Evolutionary conservation across 441 rosid genomes (phyloP).

Genomic region (Bruguiera hainesii): DNA sequence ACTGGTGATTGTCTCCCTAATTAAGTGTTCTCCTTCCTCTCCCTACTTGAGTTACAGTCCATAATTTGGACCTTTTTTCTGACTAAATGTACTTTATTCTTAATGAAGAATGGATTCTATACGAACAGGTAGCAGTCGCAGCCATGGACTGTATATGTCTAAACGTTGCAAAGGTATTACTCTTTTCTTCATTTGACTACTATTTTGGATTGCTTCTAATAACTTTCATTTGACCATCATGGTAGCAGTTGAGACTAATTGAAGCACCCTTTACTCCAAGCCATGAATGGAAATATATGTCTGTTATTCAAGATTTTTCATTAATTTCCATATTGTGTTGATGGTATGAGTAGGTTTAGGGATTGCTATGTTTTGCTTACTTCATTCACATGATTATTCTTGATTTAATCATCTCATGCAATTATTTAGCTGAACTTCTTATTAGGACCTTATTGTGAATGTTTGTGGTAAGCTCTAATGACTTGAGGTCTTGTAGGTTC

Average conservation of each 20-base stretch:
- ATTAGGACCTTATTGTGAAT: not conserved
- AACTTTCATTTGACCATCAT: not conserved
- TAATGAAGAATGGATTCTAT: conserved; percentile 82
- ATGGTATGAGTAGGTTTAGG: not conserved
- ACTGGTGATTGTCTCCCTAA: not conserved
- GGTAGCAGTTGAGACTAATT: not conserved
- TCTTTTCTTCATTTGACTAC: conserved; percentile 1
- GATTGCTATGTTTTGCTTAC: not conserved
- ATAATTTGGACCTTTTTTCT: not conserved
- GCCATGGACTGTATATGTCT: conserved; percentile 94
- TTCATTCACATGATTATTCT: not conserved
- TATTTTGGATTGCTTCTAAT: conserved; percentile 5
- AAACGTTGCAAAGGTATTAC: conserved; percentile 70
- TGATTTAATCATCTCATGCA: not conserved
- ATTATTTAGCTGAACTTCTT: not conserved
- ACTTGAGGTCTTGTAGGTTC: not conserved
- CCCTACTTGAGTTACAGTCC: not conserved
- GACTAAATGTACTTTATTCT: conserved; percentile 11
- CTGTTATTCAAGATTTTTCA: not conserved
- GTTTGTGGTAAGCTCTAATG: not conserved
- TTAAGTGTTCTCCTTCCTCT: not conserved
- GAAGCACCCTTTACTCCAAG: not conserved
- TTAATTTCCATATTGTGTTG: not conserved
- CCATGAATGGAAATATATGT: not conserved
- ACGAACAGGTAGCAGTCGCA: conserved; percentile 92